phyloP scores from a whole-genome alignment of 179 eudicot genomes.

The Beta macrorhiza region DNA sequence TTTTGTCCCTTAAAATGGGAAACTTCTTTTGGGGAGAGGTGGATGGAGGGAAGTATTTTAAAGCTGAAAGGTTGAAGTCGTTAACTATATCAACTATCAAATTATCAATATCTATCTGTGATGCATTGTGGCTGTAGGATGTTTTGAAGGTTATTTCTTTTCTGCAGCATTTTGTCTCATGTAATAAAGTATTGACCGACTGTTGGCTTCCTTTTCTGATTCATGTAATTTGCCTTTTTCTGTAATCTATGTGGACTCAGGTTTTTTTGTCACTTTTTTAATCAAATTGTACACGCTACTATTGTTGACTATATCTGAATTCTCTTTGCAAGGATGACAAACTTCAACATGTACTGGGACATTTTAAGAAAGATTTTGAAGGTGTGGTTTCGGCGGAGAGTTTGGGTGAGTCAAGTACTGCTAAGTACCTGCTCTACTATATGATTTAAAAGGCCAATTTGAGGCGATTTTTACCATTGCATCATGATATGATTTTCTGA shows the following conservation, averaged over 20 bases:
- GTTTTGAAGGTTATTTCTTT: background rate
- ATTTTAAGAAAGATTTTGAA: conserved; percentile 95
- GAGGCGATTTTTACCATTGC: conserved; percentile 23
- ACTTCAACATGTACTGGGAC: conserved; percentile 86
- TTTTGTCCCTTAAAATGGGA: background rate
- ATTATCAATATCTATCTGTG: background rate
- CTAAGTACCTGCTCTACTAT: conserved; percentile 15
- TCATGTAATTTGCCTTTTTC: background rate
- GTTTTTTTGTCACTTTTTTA: conserved; percentile 3
- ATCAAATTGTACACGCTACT: background rate
- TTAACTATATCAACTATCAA: background rate
- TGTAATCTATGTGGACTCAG: background rate
- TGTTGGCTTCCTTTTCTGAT: background rate
- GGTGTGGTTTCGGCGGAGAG: conserved; percentile 93
- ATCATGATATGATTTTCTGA: conserved; percentile 31
- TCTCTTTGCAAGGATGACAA: conserved; percentile 72
- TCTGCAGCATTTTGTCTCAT: conserved; percentile 2
- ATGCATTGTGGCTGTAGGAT: background rate
- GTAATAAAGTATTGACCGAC: background rate
- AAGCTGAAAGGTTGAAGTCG: background rate
- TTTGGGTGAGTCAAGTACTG: conserved; percentile 65
- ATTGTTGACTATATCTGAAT: conserved; percentile 20
- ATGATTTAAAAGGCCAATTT: conserved; percentile 17
- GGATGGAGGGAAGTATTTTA: background rate
- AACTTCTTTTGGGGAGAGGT: background rate